Evolutionary conservation across 2,329 filamentous ascomycete genomes (phyloP).

Genomic region (Leptographium radiaticola): DNA sequence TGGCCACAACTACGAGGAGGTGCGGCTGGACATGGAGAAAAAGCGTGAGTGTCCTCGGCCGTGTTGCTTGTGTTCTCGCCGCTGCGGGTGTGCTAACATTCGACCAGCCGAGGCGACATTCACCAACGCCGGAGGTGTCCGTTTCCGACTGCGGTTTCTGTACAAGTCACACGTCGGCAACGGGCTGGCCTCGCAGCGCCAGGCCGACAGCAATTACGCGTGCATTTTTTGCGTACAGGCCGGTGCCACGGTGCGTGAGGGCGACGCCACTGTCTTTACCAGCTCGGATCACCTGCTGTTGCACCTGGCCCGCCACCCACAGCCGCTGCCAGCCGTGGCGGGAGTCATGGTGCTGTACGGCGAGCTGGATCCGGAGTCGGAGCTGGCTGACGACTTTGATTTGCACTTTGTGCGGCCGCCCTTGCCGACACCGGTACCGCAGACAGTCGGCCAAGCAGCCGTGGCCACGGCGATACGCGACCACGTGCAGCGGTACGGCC

Average conservation of each 20-base stretch:
- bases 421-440: slow-evolving; percentile 16
- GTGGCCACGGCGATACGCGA: slow-evolving; percentile 21
- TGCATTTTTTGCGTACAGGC: slow-evolving; percentile 26
- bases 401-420: slow-evolving; percentile 23
- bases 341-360: slow-evolving; percentile 26
- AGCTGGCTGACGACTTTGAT: slow-evolving; percentile 20
- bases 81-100: too few relatives aligned
- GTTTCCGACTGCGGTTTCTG: slow-evolving; percentile 26
- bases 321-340: slow-evolving; percentile 23
- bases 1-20: slow-evolving; percentile 18
- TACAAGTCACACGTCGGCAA: slow-evolving; percentile 28
- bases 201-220: slow-evolving; percentile 21
- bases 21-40: slow-evolving; percentile 18
- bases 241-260: slow-evolving; percentile 21
- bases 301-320: slow-evolving; percentile 26
- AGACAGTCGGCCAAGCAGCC: slow-evolving; percentile 17
- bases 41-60: slow-evolving; percentile 13
- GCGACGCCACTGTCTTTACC: slow-evolving; percentile 28
- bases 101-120: slow-evolving; percentile 21
- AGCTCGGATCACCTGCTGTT: slow-evolving; percentile 23
- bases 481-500: slow-evolving; percentile 22
- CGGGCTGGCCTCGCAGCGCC: slow-evolving; percentile 12
- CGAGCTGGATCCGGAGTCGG: slow-evolving; percentile 4
- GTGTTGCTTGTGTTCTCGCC: not conserved
- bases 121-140: slow-evolving; percentile 19